These are phyloP conservation scores for Zymoseptoria tritici DNA, from an alignment of 2,329 filamentous ascomycete genomes.

Conservation along the genomic window DNA sequence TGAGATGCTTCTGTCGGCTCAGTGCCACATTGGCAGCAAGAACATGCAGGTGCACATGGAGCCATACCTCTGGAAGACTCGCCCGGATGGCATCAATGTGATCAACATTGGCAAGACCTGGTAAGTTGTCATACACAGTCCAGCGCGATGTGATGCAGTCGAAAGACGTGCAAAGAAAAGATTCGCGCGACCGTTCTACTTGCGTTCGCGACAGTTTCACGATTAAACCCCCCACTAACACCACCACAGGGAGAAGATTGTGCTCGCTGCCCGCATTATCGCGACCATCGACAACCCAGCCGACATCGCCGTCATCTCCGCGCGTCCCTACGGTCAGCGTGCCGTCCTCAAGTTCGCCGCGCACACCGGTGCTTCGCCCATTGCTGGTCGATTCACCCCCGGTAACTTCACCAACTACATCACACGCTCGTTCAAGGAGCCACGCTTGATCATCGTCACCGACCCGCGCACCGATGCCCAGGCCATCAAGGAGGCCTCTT, in stretches of 20 bases:
- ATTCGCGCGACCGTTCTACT: background rate
- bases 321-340: conserved; percentile 98
- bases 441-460: conserved; percentile 97
- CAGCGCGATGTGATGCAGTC: background rate
- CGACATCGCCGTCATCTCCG: conserved; percentile 98
- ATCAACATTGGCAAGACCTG: conserved; percentile 99
- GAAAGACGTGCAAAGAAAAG: no score
- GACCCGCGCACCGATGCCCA: conserved; percentile 99
- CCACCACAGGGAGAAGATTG: conserved; percentile 89
- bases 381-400: conserved; percentile 98
- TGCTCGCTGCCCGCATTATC: conserved; percentile 97
- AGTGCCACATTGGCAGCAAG: conserved; percentile 95
- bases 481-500: conserved; percentile 99
- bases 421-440: conserved; percentile 99
- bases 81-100: conserved; percentile 95
- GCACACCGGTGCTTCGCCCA: conserved; percentile 95
- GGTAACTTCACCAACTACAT: conserved; percentile 99
- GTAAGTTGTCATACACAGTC: conserved; percentile 47
- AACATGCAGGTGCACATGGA: conserved; percentile 99
- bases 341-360: conserved; percentile 99
- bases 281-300: conserved; percentile 98
- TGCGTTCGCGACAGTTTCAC: background rate
- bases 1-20: conserved; percentile 97
- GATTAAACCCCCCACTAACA: conserved; percentile 8
- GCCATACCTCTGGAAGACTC: conserved; percentile 99